phyloP scores from a whole-genome alignment of 2,329 filamentous ascomycete species.

The Scorias spongiosa region DNA sequence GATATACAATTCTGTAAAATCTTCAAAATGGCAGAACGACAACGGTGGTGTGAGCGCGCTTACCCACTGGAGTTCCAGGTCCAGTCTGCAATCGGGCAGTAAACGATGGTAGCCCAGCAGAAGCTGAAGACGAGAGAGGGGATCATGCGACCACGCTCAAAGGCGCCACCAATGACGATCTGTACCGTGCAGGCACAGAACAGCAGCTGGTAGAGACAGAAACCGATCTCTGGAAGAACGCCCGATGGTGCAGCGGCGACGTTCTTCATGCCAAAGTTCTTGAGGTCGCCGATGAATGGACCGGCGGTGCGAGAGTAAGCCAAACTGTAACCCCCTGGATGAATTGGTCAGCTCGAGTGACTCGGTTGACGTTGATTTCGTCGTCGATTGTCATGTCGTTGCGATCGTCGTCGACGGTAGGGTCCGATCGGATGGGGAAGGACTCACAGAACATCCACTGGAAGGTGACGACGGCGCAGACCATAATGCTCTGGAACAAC shows the following conservation, averaged over 20 bases:
- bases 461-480: constrained; percentile 41
- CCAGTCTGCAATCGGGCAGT: constrained; percentile 49
- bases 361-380: constrained; percentile 34
- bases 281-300: constrained; percentile 47
- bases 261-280: constrained; percentile 46
- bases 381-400: too few relatives aligned
- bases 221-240: constrained; percentile 48
- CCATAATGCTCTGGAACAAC: constrained; percentile 47
- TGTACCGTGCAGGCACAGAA: constrained; percentile 48
- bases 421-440: background rate
- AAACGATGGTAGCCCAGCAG: constrained; percentile 50
- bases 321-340: constrained; percentile 41
- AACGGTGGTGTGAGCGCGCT: background rate
- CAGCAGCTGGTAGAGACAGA: constrained; percentile 50
- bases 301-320: constrained; percentile 45
- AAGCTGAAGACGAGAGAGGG: constrained; percentile 50
- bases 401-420: too few relatives aligned
- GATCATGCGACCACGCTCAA: constrained; percentile 48
- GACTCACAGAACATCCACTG: constrained; percentile 44
- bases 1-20: too few relatives aligned
- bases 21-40: background rate
- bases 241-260: constrained; percentile 44
- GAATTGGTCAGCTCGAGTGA: constrained; percentile 14
- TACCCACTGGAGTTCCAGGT: constrained; percentile 52
- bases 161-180: constrained; percentile 50